These are phyloP conservation scores for Cyanidium caldarium DNA, from an alignment of 23 red algal species.

Conservation along the genomic window DNA sequence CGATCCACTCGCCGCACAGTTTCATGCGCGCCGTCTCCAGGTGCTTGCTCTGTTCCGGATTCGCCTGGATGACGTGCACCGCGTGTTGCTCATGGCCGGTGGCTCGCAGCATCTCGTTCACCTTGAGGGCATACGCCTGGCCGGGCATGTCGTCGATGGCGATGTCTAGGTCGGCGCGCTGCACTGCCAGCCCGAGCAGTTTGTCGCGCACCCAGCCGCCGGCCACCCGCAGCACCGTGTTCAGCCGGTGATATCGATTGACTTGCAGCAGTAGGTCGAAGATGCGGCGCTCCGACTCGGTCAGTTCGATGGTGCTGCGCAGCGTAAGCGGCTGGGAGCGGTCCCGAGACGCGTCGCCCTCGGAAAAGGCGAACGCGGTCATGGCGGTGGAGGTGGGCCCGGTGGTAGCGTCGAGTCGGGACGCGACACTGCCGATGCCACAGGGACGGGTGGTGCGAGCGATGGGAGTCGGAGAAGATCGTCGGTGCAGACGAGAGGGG, in stretches of 20 bases:
- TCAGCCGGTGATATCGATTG: neutral
- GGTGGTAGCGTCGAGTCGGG: no score
- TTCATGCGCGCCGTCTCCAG: slow-evolving; percentile 87
- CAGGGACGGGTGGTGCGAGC: no score
- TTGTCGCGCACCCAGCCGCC: slow-evolving; percentile 99
- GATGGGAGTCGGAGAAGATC: no score
- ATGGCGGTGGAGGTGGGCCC: no score
- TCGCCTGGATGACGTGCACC: slow-evolving; percentile 65
- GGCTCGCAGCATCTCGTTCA: slow-evolving; percentile 22
- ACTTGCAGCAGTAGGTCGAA: slow-evolving; percentile 29
- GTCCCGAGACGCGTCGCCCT: no score
- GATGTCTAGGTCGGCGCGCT: slow-evolving; percentile 70
- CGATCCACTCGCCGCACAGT: slow-evolving; percentile 46
- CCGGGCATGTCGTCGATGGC: slow-evolving; percentile 81
- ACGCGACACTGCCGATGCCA: no score
- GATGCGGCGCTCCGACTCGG: slow-evolving; percentile 12
- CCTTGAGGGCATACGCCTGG: slow-evolving; percentile 46
- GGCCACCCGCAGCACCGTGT: slow-evolving; percentile 61
- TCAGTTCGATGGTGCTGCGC: slow-evolving; percentile 28
- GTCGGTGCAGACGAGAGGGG: no score
- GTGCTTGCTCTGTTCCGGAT: slow-evolving; percentile 80
- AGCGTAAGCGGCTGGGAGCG: no score
- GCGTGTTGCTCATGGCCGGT: slow-evolving; percentile 13
- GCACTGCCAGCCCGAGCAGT: slow-evolving; percentile 12
- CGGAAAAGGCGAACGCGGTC: no score